Base-by-base conservation (phyloP, 2,329 filamentous ascomycete genomes). In the Trichothecium sympodiale region DNA sequence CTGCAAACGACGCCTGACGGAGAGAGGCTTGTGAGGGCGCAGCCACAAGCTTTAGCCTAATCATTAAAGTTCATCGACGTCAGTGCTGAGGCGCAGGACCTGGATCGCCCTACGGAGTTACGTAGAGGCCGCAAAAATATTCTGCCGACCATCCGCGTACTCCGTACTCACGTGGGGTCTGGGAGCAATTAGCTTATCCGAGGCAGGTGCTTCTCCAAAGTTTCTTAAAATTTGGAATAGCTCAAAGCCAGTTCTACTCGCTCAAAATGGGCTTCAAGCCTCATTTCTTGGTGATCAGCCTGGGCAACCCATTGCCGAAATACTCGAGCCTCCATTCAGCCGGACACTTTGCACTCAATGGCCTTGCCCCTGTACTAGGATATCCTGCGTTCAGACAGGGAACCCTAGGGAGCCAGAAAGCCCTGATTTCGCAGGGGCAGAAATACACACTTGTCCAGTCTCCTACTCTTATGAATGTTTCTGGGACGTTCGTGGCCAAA, bases 301-400 rank as follows among this genome's bases (percentile, higher is more conserved):
- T 98, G 43, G 91, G 91, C 46, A 96, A 96, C 49, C 86, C 83
- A 6, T 66, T 71, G 6, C 64, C 76, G 3, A 88, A 89, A 57
- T 72, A 74, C 44, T 70, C 80, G 43, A 93, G 84, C 15, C 77
- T 89, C 7, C 91, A 96, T 61, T 88, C 80, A 17, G 86, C 87
- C 12, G 91, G 88, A 9, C 89, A 96, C 62, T 73, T 77, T 38
- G 73, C 86, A 31, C 73, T 94, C 44, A 64, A 72, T 36, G 64
- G 71, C 3, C 60, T 89, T 8, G 65, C 69, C 15, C 64, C 60
- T 13, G 47, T 53, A 12, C 46, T 60, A 4, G 41, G 44, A 3
- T 64, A 74, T 43, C 64, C 76, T 0, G 38, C 59, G 1, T 77
- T 81, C 48, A 51, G 50, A 16, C 62, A 54, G 44, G 55, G 49